These are phyloP conservation scores for Suillus bovinus DNA, from an alignment of 768 basidiomycete species.

Conservation along the genomic window DNA sequence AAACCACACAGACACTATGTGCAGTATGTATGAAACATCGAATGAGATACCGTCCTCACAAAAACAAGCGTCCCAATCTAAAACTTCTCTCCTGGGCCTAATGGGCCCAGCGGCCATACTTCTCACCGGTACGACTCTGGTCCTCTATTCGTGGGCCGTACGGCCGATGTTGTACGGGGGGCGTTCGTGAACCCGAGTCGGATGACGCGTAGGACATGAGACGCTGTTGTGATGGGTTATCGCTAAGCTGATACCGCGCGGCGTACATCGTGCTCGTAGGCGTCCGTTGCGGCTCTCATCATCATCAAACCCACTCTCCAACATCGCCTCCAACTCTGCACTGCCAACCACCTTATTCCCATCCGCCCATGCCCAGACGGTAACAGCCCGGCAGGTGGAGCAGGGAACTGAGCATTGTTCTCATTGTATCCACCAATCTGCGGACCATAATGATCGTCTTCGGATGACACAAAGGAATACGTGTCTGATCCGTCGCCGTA, in stretches of 20 bases:
- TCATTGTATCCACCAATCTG: constrained; percentile 98
- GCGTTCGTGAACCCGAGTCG: constrained; percentile 20
- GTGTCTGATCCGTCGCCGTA: constrained; percentile 78
- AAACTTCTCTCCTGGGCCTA: constrained; percentile 59
- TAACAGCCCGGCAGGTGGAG: constrained; percentile 75
- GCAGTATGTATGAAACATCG: constrained; percentile 22
- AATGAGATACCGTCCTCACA: constrained; percentile 21
- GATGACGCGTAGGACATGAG: constrained; percentile 55
- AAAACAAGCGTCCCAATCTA: constrained; percentile 25
- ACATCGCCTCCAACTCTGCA: constrained; percentile 87
- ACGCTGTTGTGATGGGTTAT: constrained; percentile 42
- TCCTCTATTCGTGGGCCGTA: constrained; percentile 37
- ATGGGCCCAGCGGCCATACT: constrained; percentile 55
- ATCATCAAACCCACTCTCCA: constrained; percentile 89
- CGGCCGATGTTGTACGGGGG: constrained; percentile 35
- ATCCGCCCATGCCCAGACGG: constrained; percentile 4
- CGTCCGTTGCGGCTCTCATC: constrained; percentile 43
- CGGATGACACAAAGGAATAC: constrained; percentile 78
- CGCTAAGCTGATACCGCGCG: constrained; percentile 64
- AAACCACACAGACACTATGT: constrained; percentile 35
- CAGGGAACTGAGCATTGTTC: constrained; percentile 71
- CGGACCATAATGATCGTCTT: constrained; percentile 93
- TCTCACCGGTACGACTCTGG: constrained; percentile 36
- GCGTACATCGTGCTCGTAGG: constrained; percentile 37
- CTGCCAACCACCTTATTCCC: constrained; percentile 54